Evolutionary conservation across 495 filamentous ascomycete genomes (phyloP), one percentile per base, ranked within the genome.

Genomic region (Aspergillus olivimuriae): DNA sequence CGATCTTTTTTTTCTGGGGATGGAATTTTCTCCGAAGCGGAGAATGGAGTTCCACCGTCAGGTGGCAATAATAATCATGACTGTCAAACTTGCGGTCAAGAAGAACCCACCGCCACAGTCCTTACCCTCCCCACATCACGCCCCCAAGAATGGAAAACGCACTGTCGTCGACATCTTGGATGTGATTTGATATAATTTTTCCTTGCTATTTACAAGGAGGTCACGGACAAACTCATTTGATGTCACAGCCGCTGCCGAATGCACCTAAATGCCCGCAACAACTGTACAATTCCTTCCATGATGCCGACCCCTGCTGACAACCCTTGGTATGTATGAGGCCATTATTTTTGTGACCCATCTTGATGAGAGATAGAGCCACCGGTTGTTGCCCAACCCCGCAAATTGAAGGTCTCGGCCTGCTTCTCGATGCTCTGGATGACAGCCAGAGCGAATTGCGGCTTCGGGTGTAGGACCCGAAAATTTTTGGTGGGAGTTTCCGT

Each of bases 351-450:
- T 43, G 10, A 28, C 24, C 6, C 24, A 28, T 28, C 24, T 28
- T 11, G 6, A 28, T 28, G 24, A 28, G 24, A 28, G 11, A 5
- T 28, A 28, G 24, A 41, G 20, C 4, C 23, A 41, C 24, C 5
- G 6, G 7, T 44, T 49, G 46, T 49, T 49, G 46, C 46, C 46
- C 46, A 49, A 49, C 46, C 46, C 46, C 46, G 40, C 46, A 49
- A 44, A 34, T 14, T 16, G 23, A 7, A 24, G 32, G 9, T 34
- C 34, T 43, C 33, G 35, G 43, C 35, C 35, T 39, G 17, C 3
- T 6, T 34, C 33, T 8, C 12, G 22, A 17, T 34, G 34, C 5
- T 43, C 15, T 12, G 4, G 14, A 35, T 8, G 31, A 26, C 2
- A 36, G n/a, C 2, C 16, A 36, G 18, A 20, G 3, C 17, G 17